Conservation (phyloP, 306 rosid genomes). For the Gynostemma pentaphyllum region DNA sequence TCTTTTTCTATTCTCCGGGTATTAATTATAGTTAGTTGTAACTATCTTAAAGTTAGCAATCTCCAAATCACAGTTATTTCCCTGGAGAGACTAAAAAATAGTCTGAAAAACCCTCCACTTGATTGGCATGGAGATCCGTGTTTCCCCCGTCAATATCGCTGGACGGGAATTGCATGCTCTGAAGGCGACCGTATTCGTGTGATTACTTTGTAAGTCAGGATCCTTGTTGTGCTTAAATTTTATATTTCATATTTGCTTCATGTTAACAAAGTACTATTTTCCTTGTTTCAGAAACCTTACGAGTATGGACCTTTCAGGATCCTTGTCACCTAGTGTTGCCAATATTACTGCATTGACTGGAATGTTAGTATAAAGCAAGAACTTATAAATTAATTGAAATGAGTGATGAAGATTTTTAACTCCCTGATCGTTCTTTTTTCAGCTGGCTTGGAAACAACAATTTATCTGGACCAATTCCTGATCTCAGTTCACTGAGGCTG, state of each 20-base stretch:
- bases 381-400: neutral
- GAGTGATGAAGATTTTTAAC: conserved; percentile 6
- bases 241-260: conserved; percentile 11
- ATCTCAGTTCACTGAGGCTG: conserved; percentile 50
- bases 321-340: conserved; percentile 58
- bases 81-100: conserved; percentile 34
- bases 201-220: conserved; percentile 53
- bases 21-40: neutral
- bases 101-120: conserved; percentile 49
- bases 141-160: conserved; percentile 53
- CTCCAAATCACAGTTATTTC: conserved; percentile 49
- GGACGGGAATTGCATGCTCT: conserved; percentile 88
- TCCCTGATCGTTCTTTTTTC: conserved; percentile 16
- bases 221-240: conserved; percentile 10
- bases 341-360: conserved; percentile 67
- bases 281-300: conserved; percentile 67
- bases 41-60: neutral
- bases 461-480: conserved; percentile 69
- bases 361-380: conserved; percentile 40
- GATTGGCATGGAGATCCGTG: conserved; percentile 97
- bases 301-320: conserved; percentile 72
- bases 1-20: neutral
- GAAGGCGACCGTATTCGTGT: conserved; percentile 56
- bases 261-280: conserved; percentile 19
- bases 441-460: conserved; percentile 86